phyloP scores from a whole-genome alignment of 1,284 basidiomycete genomes.

The Puccinia coronata region DNA sequence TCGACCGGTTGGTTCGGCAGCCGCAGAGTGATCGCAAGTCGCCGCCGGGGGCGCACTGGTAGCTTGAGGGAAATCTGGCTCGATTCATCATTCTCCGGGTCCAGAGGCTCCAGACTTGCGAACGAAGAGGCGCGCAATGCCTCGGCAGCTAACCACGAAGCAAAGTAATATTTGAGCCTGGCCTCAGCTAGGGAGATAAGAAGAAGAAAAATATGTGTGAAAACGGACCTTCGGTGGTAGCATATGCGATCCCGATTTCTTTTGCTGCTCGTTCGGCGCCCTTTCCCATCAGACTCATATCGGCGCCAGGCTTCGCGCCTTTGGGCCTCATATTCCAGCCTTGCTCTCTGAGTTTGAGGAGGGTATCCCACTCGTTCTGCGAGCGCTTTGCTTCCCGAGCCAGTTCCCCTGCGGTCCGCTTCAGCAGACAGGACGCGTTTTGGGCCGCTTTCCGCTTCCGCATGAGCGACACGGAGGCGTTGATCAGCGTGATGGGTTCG shows the following conservation, averaged over 20 bases:
- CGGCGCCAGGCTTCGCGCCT: conserved; percentile 34
- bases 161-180: not conserved
- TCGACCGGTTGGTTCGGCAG: conserved; percentile 12
- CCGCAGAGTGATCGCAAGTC: conserved; percentile 24
- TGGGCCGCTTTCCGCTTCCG: conserved; percentile 38
- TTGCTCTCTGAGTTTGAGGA: conserved; percentile 34
- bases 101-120: conserved; percentile 35
- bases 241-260: conserved; percentile 46
- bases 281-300: conserved; percentile 43
- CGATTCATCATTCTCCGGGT: not conserved
- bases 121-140: conserved; percentile 44
- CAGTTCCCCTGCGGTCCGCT: conserved; percentile 24
- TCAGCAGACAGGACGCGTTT: conserved; percentile 20
- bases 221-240: conserved; percentile 38
- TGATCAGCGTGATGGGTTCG: conserved; percentile 38
- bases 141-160: conserved; percentile 36
- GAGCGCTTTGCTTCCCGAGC: conserved; percentile 25
- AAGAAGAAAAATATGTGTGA: not conserved
- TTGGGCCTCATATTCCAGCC: conserved; percentile 48
- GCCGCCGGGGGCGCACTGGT: conserved; percentile 37
- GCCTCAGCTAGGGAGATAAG: not conserved
- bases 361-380: conserved; percentile 33
- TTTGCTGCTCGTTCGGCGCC: conserved; percentile 44
- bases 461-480: conserved; percentile 35
- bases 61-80: conserved; percentile 16